Evolutionary conservation across 176 grass and related monocot genomes (phyloP).

Genomic region (Oryza punctata): DNA sequence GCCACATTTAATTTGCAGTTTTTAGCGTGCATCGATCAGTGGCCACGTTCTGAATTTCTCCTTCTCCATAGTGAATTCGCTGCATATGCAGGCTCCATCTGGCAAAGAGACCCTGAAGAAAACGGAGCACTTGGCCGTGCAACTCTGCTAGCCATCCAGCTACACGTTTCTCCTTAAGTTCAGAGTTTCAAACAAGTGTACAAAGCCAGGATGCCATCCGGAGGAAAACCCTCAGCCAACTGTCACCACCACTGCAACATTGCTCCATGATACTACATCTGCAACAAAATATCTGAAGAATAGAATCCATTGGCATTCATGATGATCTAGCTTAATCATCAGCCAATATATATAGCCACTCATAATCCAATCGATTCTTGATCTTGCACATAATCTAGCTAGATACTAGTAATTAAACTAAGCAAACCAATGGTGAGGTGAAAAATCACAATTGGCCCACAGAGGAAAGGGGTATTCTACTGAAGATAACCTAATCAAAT

Average conservation of each 20-base stretch:
- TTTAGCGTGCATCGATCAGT: neutral
- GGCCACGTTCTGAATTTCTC: neutral
- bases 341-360: neutral
- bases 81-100: neutral
- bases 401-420: neutral
- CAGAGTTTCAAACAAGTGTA: neutral
- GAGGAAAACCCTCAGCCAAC: neutral
- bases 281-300: neutral
- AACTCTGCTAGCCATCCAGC: neutral
- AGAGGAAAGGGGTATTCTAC: neutral
- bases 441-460: neutral
- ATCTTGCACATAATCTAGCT: neutral
- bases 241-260: neutral
- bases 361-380: neutral
- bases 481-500: constrained; percentile 14
- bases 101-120: neutral
- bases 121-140: neutral
- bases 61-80: neutral
- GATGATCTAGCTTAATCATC: neutral
- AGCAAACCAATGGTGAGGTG: neutral
- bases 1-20: neutral
- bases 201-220: neutral
- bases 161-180: neutral
- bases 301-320: neutral
- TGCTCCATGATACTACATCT: neutral